Conservation (phyloP, 2,329 filamentous ascomycete species). For the Byssoonygena ceratinophila region DNA sequence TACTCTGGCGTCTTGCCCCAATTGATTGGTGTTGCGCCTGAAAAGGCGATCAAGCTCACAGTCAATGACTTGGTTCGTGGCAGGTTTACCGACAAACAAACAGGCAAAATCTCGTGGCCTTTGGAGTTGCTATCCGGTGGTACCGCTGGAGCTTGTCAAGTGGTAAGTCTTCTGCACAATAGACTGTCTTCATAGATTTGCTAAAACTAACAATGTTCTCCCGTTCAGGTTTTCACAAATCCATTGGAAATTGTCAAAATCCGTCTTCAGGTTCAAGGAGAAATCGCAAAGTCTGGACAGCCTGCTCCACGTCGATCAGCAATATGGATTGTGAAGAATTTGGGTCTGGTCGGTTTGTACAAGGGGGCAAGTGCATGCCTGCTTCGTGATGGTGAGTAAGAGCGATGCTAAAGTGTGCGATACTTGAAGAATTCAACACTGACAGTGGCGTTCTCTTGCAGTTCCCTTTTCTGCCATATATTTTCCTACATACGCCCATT, state of each 20-base stretch:
- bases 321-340: constrained; percentile 93
- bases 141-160: constrained; percentile 84
- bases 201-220: neutral
- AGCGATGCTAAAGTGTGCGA: neutral
- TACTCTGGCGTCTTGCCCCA: constrained; percentile 94
- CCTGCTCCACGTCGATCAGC: constrained; percentile 78
- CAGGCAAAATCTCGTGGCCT: constrained; percentile 57
- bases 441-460: constrained; percentile 17
- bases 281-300: constrained; percentile 71
- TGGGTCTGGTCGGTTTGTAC: constrained; percentile 89
- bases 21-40: constrained; percentile 92
- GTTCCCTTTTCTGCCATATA: constrained; percentile 98
- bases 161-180: constrained; percentile 56
- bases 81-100: constrained; percentile 61
- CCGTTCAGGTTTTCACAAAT: constrained; percentile 75
- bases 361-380: constrained; percentile 93
- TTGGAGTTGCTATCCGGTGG: constrained; percentile 81
- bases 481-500: constrained; percentile 90
- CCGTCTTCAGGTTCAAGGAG: constrained; percentile 90
- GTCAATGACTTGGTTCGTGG: constrained; percentile 88
- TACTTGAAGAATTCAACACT: neutral
- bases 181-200: constrained; percentile 6
- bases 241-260: constrained; percentile 99
- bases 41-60: constrained; percentile 98
- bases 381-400: constrained; percentile 57